Evolutionary conservation across 306 rosid genomes (phyloP).

Genomic region (Rubus idaeus): DNA sequence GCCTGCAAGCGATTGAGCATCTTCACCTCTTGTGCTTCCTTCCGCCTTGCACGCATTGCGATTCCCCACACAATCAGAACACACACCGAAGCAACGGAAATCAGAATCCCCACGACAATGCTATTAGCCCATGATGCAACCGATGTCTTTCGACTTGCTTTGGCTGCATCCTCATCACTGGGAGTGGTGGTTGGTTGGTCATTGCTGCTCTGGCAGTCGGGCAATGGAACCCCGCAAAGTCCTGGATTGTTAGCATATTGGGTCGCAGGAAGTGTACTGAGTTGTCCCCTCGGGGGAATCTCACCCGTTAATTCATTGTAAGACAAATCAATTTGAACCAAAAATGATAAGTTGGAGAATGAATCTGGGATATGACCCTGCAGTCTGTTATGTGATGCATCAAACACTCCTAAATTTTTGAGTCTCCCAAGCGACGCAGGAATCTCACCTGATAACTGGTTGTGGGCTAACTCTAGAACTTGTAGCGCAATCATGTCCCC

Average conservation of each 20-base stretch:
- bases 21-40: conserved; percentile 82
- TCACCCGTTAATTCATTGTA: conserved; percentile 82
- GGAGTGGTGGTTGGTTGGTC: conserved; percentile 45
- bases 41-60: conserved; percentile 80
- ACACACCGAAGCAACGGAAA: conserved; percentile 82
- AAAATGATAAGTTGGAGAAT: conserved; percentile 84
- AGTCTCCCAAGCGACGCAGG: conserved; percentile 82
- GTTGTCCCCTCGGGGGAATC: conserved; percentile 89
- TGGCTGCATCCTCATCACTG: conserved; percentile 29
- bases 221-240: conserved; percentile 92
- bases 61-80: conserved; percentile 86
- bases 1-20: conserved; percentile 91
- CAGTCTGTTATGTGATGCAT: conserved; percentile 84
- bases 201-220: conserved; percentile 56
- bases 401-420: conserved; percentile 82
- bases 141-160: conserved; percentile 43
- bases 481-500: conserved; percentile 94
- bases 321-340: conserved; percentile 92
- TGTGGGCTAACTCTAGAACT: conserved; percentile 90
- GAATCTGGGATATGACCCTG: conserved; percentile 96
- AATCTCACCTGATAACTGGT: conserved; percentile 91
- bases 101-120: conserved; percentile 76
- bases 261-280: conserved; percentile 87
- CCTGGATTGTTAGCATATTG: conserved; percentile 93
- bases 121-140: conserved; percentile 79